A percentile compares a stretch with the other conserved stretches of the same genome.
Conservation (phyloP, 2,329 filamentous ascomycete genomes). For the Penicillium sp. region DNA sequence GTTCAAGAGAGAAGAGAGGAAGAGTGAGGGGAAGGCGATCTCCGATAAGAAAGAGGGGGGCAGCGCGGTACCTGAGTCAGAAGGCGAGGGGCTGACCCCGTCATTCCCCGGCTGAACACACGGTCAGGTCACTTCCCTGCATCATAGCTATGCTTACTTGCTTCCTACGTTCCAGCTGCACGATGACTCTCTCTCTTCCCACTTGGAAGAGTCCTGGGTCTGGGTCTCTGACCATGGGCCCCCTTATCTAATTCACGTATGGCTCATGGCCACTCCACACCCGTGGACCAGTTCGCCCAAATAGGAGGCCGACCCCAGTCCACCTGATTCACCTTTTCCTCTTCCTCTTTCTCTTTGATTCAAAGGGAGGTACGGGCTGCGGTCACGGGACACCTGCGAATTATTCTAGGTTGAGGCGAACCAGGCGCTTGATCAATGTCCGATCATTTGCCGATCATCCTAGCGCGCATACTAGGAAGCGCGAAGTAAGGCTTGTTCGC, state of each 20-base stretch:
- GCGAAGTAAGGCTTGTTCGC: constrained; percentile 1
- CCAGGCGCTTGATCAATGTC: not conserved
- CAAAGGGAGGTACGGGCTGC: not conserved
- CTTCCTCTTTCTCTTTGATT: not conserved
- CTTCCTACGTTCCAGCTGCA: not conserved
- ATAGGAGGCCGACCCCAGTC: constrained; percentile 5
- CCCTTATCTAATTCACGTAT: constrained; percentile 8
- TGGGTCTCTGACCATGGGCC: not conserved
- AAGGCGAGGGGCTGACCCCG: constrained; percentile 13
- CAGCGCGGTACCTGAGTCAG: constrained; percentile 23
- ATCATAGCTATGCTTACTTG: not conserved
- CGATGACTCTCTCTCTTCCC: not conserved
- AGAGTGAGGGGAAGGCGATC: constrained; percentile 7
- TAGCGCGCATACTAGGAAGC: not conserved
- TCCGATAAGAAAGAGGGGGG: constrained; percentile 18
- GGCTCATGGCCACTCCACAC: constrained; percentile 5
- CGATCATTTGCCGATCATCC: not conserved
- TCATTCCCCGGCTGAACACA: constrained; percentile 13
- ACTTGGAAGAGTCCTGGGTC: too few relatives aligned
- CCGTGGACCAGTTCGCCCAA: constrained; percentile 8
- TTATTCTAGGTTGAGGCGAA: not conserved
- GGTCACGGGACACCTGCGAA: constrained; percentile 3
- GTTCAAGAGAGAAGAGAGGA: constrained; percentile 1
- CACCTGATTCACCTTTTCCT: not conserved
- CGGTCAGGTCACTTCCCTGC: not conserved